Base-by-base conservation (phyloP, 768 basidiomycete species). In the Naematelia aurantialba region DNA sequence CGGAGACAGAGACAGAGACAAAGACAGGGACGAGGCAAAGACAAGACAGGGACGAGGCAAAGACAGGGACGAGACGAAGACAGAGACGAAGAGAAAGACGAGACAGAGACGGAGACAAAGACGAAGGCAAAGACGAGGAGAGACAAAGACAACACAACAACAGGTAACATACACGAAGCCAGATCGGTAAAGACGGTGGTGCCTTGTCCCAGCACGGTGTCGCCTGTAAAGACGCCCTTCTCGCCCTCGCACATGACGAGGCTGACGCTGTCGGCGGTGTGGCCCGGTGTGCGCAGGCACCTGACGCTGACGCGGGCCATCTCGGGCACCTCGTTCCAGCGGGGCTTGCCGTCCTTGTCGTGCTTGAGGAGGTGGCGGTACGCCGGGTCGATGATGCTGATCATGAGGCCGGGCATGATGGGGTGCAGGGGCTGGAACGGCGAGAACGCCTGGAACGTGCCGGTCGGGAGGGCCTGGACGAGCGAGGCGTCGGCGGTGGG, bases 181-280 rank as follows among this genome's bases (percentile, higher is more conserved):
- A 97, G 83, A 67, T 94, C 88, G 65, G 89, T 87, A 73, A 97
- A 96, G 3, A 93, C 85, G 2, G 92, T 82, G 0, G 91, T 90
- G 5, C 92, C 91, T 62, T 91, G 85, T 0, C 94, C 94, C 27
- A 98, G 83, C 5, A 97, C 84, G 3, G 86, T 89, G 78, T 98
- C 94, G 0, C 88, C 89, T 0, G 91, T 93, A 79, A 93, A 92
- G 14, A 97, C 81, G 0, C 85, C 86, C 24, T 79, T 78, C 67
- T 93, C 89, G 2, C 69, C 72, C 46, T 82, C 82, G 0, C 83
- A 80, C 52, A 91, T 79, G 56, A 85, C 79, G 39, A 97, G 79
- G 50, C 82, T 85, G 70, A 96, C 82, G 2, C 89, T 92, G 75
- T 98, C 94, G 47, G 79, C 67, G 0, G 94, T 97, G 66, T 97